Base-by-base conservation (phyloP, 768 basidiomycete genomes). In the Chlorophyllum brunneum region DNA sequence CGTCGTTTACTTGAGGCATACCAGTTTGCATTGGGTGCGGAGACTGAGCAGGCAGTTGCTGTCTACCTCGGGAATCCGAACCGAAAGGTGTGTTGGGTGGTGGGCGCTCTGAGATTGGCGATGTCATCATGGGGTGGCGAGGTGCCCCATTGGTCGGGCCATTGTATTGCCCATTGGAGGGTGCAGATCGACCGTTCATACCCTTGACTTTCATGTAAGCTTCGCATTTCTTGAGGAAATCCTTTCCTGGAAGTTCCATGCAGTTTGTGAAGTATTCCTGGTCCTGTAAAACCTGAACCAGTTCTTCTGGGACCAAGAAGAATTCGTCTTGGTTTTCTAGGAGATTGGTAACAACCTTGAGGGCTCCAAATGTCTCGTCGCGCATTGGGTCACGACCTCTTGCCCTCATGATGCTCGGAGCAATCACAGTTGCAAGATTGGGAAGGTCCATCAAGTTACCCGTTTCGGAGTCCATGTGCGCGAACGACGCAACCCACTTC, bases 401-500 rank as follows among this genome's bases (percentile, higher is more conserved):
- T 34, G 91, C 87, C 67, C 95, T 97, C 33, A 99, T 82, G 57
- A 99, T 98, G 62, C 92, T 98, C n/a, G 97, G 97, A 62, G 89
- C 88, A 59, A 98, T 95, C 69, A 98, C 95, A 7, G 93, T 98
- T 30, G 97, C 93, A 58, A 99, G 79, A 67, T 99, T 99, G 15
- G 79, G 79, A 41, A 98, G 75, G 68, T 99, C 97, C 97, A 99
- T 99, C 73, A 95, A 95, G 71, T 91, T 95, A 36, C 95, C 95
- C 0, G 95, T 98, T 63, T 92, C 91, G 59, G 94, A 92, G 63
- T 98, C 95, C 75, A 95, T 84, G 69, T 99, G 95, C 43, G 97
- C 93, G 67, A 99, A 99, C 1, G 94, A 97, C 8, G 95, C 95
- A 9, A 99, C 97, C 97, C 97, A 99, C 70, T 98, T 97, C 59